Evolutionary conservation across 192 early-diverging fungal species (phyloP), one percentile per base, ranked within the genome.

Genomic region (Thamnidium elegans): DNA sequence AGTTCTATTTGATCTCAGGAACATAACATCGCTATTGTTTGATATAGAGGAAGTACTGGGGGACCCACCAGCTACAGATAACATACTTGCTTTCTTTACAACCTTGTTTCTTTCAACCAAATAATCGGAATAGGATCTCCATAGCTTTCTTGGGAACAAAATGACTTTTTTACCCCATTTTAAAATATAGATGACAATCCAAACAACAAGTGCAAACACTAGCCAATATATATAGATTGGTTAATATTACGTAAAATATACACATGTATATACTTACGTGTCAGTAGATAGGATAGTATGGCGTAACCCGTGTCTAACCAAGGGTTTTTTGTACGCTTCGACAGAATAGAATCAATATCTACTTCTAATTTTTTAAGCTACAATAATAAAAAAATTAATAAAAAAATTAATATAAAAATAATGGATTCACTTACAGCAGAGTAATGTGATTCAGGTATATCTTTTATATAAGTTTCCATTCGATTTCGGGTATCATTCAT

Each of bases 331-430:
- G 74, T 63, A 34, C 74, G 65, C 14, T 67, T 75, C 21, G 68
- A 60, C 15, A 71, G 42, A 48, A 75, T 75, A 13, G 61, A 67
- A 19, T 70, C 68, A 8, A 75, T 62, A 32, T 71, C 66, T 6
- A 68, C 69, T 53, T 75, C 74, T 15, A 75, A 54, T 34, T 45
- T 58, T 51, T 75, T 75, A 7, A 75, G 43, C 74, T 75, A 30
- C 15, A 20, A 5, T 44, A 53, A 8, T 55, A 55, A 34, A 36
- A 11, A 21, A 4, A 39, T 14, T 4, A 36, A 51, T 8, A 34
- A 39, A 21, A 21, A 19, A 0, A 63, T 26, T 58, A 50, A 2
- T 0, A 3, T 32, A 5, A 50, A 32, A 15, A n/a, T n/a, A n/a
- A n/a, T n/a, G n/a, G n/a, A 44, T 58, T 15, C 17, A 67, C 62